Evolutionary conservation across 768 basidiomycete species (phyloP), one percentile per base, ranked within the genome.

Genomic region (Agaricus sinodeliciosus): DNA sequence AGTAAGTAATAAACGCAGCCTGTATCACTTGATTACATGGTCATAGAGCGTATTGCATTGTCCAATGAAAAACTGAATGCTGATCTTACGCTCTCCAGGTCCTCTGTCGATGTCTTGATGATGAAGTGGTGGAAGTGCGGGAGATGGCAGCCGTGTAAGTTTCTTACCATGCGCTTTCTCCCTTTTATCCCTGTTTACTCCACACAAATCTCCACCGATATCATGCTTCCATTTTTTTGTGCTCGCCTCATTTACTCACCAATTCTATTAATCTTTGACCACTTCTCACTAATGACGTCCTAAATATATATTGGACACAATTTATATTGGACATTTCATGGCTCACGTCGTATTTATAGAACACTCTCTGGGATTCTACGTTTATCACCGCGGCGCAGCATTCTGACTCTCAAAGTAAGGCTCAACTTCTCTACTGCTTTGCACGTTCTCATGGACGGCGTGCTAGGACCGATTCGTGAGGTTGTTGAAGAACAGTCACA

Each of bases 41-140:
- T n/a, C 18, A 22, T 36, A 37, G 15, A 27, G 34, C 47, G 31
- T 19, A 36, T 5, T 40, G 18, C 18, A 18, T 48, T 37, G 47
- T n/a, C 4, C 35, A 16, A 28, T 26, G 12, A 26, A 25, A 4
- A 12, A n/a, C 8, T 34, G 18, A 18, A 11, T 49, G 42, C 43
- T 50, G 19, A 51, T 41, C n/a, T 36, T 18, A 18, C 19, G 13
- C n/a, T 34, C 51, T 11, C 40, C 31, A 90, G 83, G 84, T 90
- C 34, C 72, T 94, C 3, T 89, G 87, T 58, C 74, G 81, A 61
- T 91, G 90, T 58, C 69, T 94, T 25, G 83, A 88, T 58, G 92
- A 94, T 63, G 89, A 91, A 57, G 84, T 91, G 13, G 82, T 90
- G 8, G 92, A 94, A 71, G 92, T 94, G 16, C 77, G 92, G 39